Base-by-base conservation (phyloP, 495 filamentous ascomycete genomes). In the Venustampulla echinocandica region DNA sequence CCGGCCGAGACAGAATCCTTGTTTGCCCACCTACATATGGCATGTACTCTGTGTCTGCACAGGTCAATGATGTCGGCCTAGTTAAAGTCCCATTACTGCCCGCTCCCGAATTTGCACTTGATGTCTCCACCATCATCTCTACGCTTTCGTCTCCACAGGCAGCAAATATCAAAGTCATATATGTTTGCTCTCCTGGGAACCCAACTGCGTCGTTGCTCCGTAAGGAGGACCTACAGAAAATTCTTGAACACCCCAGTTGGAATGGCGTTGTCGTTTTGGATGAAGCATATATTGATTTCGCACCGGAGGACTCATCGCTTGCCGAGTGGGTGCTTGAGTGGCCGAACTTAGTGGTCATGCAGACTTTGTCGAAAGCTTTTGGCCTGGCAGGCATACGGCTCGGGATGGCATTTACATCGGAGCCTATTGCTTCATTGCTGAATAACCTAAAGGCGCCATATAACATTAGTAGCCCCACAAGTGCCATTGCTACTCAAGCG, bases 261-360 rank as follows among this genome's bases (percentile, higher is more conserved):
- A 97, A 98, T 64, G 93, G 92, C 10, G 73, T 98, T 6, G 82
- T 97, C 3, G 77, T 95, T 14, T 69, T 98, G 32, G 93, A 98
- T 63, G 92, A 98, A 68, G 92, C 92, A 23, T 98, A 98, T 65
- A 80, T 98, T 50, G 92, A 98, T 63, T 98, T 97, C 54, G 81
- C 93, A 14, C 77, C 82, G 0, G 77, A 84, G 32, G 81, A 79
- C 17, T 76, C 83, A 24, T 86, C 80, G 60, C 73, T 96, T 14
- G 92, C 92, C n/a, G 85, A 94, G 61, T 94, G 85, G 86, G 90
- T 92, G 7, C 72, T 69, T 13, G 88, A 93, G 57, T 93, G 81
- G 79, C 89, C 90, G n/a, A 98, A 97, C 60, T 71, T 98, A 10
- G 89, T 95, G 17, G 88, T 98, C 27, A 92, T 96, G 89, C 92